A percentile compares a stretch with the other conserved stretches of the same genome.
Evolutionary conservation across 1,284 basidiomycete species (phyloP).

Genomic region (Neolentinus lepideus): DNA sequence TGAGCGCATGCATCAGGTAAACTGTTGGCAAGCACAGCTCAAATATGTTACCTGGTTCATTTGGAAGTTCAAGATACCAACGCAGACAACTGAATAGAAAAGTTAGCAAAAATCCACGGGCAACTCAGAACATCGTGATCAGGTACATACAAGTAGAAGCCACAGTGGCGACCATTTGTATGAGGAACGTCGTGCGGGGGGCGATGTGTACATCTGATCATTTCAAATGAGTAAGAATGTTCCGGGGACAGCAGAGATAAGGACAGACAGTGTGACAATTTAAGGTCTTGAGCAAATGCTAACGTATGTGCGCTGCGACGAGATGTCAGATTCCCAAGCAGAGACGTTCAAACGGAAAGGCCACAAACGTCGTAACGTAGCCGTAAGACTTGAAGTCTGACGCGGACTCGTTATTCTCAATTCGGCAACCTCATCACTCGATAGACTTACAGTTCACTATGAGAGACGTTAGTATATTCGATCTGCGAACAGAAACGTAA

Average conservation of each 20-base stretch:
- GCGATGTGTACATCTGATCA: conserved; percentile 21
- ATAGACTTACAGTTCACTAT: conserved; percentile 21
- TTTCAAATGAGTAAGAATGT: conserved; percentile 1
- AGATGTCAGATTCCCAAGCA: background rate
- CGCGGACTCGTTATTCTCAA: background rate
- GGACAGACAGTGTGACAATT: conserved; percentile 7
- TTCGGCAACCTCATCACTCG: background rate
- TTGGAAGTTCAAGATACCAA: conserved; percentile 27
- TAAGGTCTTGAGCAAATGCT: conserved; percentile 10
- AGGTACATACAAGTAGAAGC: conserved; percentile 17
- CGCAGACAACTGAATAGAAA: conserved; percentile 13
- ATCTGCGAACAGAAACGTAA: background rate
- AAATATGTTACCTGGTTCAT: conserved; percentile 17
- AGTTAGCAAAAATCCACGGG: background rate
- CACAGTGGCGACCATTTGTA: conserved; percentile 29
- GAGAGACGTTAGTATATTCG: background rate
- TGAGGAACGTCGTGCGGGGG: conserved; percentile 22
- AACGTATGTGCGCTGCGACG: conserved; percentile 1
- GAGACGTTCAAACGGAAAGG: conserved; percentile 9
- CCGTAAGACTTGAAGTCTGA: conserved; percentile 32
- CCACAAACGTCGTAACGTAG: conserved; percentile 25
- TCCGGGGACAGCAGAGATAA: background rate
- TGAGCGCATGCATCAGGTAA: background rate
- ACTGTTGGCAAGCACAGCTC: background rate
- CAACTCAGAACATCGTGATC: background rate